Percentiles rank a stretch among this genome's conserved stretches.
These are phyloP conservation scores for Metschnikowia hibisci DNA, from an alignment of 805 yeast species.

Conservation along the genomic window DNA sequence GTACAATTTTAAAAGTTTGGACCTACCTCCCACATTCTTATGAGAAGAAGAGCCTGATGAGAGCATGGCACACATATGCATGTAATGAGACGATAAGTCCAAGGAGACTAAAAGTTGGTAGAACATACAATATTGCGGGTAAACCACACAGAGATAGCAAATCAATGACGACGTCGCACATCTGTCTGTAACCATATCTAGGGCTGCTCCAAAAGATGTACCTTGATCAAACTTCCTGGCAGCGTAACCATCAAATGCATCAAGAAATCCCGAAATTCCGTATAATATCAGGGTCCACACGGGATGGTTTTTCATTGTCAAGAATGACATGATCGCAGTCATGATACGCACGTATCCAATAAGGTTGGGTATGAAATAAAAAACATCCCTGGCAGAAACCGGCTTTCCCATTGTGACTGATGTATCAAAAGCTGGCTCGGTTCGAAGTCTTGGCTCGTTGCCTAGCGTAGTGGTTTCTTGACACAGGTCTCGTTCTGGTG, in stretches of 20 bases:
- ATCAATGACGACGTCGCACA: slow-evolving; percentile 94
- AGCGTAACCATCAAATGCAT: slow-evolving; percentile 94
- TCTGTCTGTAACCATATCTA: slow-evolving; percentile 98
- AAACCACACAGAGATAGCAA: slow-evolving; percentile 76
- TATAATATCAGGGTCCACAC: slow-evolving; percentile 70
- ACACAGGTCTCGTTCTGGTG: slow-evolving; percentile 1
- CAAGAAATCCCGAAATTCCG: slow-evolving; percentile 84
- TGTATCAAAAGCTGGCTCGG: neutral
- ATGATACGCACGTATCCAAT: slow-evolving; percentile 86
- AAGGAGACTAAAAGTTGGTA: slow-evolving; percentile 85
- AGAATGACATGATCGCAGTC: slow-evolving; percentile 75
- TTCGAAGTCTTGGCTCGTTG: neutral
- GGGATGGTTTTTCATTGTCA: slow-evolving; percentile 83
- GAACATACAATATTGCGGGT: slow-evolving; percentile 61
- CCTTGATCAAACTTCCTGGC: slow-evolving; percentile 89
- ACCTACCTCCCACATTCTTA: slow-evolving; percentile 71
- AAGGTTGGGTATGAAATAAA: slow-evolving; percentile 82
- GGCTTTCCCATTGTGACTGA: slow-evolving; percentile 1
- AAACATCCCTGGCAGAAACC: slow-evolving; percentile 43
- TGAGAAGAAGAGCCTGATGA: slow-evolving; percentile 77
- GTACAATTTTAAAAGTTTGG: slow-evolving; percentile 74
- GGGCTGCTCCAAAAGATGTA: slow-evolving; percentile 89
- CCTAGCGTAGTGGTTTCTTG: neutral
- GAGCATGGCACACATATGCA: slow-evolving; percentile 97
- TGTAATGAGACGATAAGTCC: slow-evolving; percentile 89